Percentiles rank a stretch among this genome's conserved stretches.
These are phyloP conservation scores for Kingdonia uniflora DNA, from an alignment of 164 flowering plant species.

Conservation along the genomic window DNA sequence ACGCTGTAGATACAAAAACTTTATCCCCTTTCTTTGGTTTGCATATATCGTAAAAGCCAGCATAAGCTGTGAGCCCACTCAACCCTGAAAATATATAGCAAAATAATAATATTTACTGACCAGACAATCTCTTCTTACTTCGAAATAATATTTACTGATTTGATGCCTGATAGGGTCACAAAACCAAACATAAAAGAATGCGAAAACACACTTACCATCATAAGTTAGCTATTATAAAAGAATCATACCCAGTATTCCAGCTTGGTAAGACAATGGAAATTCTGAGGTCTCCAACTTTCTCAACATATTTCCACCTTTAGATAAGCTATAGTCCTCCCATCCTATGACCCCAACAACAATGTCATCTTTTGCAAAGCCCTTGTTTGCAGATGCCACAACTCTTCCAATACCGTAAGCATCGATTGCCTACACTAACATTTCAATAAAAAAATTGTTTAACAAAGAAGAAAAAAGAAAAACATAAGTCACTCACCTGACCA, in stretches of 20 bases:
- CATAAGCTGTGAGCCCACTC: conserved; percentile 31
- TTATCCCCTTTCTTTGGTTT: conserved; percentile 70
- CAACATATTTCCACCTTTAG: conserved; percentile 21
- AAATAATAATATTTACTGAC: too few relatives aligned
- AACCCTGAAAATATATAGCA: conserved; percentile 24
- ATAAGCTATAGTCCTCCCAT: conserved; percentile 54
- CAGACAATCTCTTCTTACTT: too few relatives aligned
- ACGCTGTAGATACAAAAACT: conserved; percentile 78
- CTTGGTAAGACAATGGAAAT: conserved; percentile 57
- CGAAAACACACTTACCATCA: too few relatives aligned
- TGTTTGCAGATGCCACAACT: conserved; percentile 53
- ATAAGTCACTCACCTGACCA: conserved; percentile 29
- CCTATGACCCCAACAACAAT: conserved; percentile 41
- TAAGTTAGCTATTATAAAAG: too few relatives aligned
- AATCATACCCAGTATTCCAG: conserved; percentile 45
- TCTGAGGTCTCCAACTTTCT: conserved; percentile 45
- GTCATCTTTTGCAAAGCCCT: conserved; percentile 44
- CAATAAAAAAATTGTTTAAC: neutral
- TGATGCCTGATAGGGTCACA: too few relatives aligned
- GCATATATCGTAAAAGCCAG: conserved; percentile 38
- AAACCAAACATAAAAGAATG: too few relatives aligned
- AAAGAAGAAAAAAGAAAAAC: neutral
- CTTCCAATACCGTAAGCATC: conserved; percentile 50
- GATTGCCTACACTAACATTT: conserved; percentile 26
- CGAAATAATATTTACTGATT: too few relatives aligned